phyloP scores from a whole-genome alignment of 352 stramenopile genomes.

The Hyaloperonospora arabidopsidis region DNA sequence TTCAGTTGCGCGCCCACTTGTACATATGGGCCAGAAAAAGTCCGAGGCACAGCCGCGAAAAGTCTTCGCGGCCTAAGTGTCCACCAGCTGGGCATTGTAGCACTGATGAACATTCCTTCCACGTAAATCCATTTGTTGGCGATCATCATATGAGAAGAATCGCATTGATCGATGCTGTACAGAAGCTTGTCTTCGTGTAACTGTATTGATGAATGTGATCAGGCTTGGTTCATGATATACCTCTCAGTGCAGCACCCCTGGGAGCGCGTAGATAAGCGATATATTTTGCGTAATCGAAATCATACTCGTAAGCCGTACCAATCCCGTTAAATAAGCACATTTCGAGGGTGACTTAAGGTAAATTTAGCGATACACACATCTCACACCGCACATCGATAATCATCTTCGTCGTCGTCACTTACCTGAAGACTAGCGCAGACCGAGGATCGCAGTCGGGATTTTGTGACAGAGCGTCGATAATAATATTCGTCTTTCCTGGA shows the following conservation, averaged over 20 bases:
- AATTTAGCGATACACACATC: no score
- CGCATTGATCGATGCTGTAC: slow-evolving; percentile 1
- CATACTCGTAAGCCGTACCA: neutral
- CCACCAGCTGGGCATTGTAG: slow-evolving; percentile 7
- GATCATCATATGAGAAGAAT: slow-evolving; percentile 4
- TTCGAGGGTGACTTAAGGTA: no score
- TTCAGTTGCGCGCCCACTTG: neutral
- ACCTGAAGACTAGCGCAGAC: neutral
- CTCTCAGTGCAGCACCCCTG: no score
- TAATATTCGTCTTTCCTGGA: neutral
- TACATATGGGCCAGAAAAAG: neutral
- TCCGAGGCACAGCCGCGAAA: slow-evolving; percentile 2
- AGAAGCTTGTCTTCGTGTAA: neutral
- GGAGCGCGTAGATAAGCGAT: no score
- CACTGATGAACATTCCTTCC: slow-evolving; percentile 11
- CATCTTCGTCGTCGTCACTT: no score
- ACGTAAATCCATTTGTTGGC: neutral
- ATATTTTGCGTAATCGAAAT: neutral
- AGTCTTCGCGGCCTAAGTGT: slow-evolving; percentile 24
- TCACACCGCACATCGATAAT: no score
- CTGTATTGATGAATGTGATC: neutral
- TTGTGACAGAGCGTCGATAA: neutral
- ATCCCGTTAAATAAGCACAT: neutral
- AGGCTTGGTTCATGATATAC: neutral
- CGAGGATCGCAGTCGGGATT: neutral